Evolutionary conservation across 2,329 filamentous ascomycete genomes (phyloP).

Genomic region (Aspergillus proliferans): DNA sequence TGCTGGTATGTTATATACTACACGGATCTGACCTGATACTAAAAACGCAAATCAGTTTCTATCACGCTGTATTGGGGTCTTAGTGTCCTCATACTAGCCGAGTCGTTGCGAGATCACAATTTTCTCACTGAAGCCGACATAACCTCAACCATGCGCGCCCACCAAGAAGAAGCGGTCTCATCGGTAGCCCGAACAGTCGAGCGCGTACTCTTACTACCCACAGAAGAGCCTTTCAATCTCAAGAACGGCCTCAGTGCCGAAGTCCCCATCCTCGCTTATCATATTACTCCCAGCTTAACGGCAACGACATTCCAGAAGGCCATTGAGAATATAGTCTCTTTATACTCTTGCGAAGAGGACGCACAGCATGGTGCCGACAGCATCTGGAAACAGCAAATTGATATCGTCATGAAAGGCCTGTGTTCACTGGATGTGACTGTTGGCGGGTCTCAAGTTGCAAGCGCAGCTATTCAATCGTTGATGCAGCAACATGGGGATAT

Average conservation of each 20-base stretch:
- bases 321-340: neutral
- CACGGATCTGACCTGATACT: neutral
- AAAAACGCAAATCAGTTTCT: neutral
- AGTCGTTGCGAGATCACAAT: neutral
- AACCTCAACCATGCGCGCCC: neutral
- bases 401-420: neutral
- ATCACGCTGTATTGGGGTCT: neutral
- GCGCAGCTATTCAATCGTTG: neutral
- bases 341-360: neutral
- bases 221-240: neutral
- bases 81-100: neutral
- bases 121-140: neutral
- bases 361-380: neutral
- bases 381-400: neutral
- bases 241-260: neutral
- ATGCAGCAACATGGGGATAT: neutral
- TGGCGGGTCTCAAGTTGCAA: neutral
- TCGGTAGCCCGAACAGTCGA: neutral
- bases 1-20: neutral
- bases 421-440: neutral
- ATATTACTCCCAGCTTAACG: neutral
- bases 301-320: neutral
- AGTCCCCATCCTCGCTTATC: neutral
- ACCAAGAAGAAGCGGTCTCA: neutral
- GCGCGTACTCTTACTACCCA: neutral